Evolutionary conservation across 495 filamentous ascomycete species (phyloP), one percentile per base, ranked within the genome.

Genomic region (Daldinia vernicosa): DNA sequence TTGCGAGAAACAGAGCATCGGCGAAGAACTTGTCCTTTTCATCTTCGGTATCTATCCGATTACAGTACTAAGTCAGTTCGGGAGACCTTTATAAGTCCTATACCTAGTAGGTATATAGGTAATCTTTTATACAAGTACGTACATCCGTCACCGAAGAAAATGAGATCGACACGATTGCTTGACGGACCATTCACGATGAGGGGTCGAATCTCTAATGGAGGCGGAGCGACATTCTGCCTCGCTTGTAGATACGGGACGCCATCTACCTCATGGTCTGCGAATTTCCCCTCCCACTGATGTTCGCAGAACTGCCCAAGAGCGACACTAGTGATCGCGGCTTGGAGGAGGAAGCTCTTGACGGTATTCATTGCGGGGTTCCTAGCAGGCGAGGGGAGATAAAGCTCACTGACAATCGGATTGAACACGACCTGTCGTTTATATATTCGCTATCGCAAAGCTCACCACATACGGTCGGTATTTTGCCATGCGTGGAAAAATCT

Each of bases 101-200:
- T 0, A 6, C 27, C 40, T 54, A 58, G 52, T 11, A n/a, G n/a
- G 15, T 4, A 26, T 64, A 12, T 14, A 35, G 33, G n/a, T n/a
- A n/a, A n/a, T 35, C 11, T 35, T 12, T 35, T 35, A 35, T 35
- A 35, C 33, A 35, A 2, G 33, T 35, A 62, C 73, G 24, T 56
- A 75, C 74, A 75, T 60, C 74, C 70, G 54, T 75, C 70, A 12
- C 74, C 67, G 33, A 75, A 74, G 63, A 75, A 74, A 14, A 74
- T 74, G 28, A 75, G 56, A 32, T 75, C 66, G 33, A 75, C 40
- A n/a, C 73, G 73, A 32, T 75, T 75, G 27, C 54, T 65, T 33
- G 70, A 70, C 4, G 73, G 73, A 6, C 73, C 73, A 45, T 69
- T 75, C 12, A 73, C 69, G 35, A 75, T 75, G 59, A 75, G 73